These are phyloP conservation scores for Nigrospora oryzae DNA, from an alignment of 2,329 filamentous ascomycete species.

Conservation along the genomic window DNA sequence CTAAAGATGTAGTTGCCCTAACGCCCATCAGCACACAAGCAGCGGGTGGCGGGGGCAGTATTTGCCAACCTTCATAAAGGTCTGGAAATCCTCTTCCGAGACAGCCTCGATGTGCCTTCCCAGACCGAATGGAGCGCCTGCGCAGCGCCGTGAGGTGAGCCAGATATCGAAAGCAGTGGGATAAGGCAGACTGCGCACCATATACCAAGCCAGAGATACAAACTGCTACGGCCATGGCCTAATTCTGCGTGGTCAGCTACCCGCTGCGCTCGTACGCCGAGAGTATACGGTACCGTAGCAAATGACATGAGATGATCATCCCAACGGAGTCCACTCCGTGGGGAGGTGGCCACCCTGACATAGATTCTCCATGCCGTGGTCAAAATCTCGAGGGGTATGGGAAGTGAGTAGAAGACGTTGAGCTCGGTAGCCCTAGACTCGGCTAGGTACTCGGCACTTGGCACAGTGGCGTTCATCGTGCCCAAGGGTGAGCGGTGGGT, in stretches of 20 bases:
- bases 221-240: conserved; percentile 11
- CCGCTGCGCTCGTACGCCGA: too few relatives aligned
- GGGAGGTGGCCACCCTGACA: conserved; percentile 10
- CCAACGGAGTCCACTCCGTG: conserved; percentile 9
- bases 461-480: background rate
- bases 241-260: background rate
- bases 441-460: conserved; percentile 10
- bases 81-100: conserved; percentile 4
- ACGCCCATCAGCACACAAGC: background rate
- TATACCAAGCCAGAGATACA: conserved; percentile 13
- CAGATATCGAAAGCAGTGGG: too few relatives aligned
- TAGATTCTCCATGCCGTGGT: conserved; percentile 13
- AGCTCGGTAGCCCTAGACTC: conserved; percentile 10
- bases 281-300: conserved; percentile 13
- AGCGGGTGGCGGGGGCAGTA: background rate
- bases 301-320: conserved; percentile 18
- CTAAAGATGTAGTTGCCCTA: conserved; percentile 19
- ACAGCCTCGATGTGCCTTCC: conserved; percentile 15
- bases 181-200: conserved; percentile 5
- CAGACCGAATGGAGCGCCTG: conserved; percentile 13
- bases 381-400: conserved; percentile 15
- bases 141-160: background rate
- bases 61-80: conserved; percentile 12
- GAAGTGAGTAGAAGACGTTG: conserved; percentile 12
- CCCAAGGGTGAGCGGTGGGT: too few relatives aligned